These are phyloP conservation scores for Willaertia magna DNA, from an alignment of 208 protist species.

Conservation along the genomic window DNA sequence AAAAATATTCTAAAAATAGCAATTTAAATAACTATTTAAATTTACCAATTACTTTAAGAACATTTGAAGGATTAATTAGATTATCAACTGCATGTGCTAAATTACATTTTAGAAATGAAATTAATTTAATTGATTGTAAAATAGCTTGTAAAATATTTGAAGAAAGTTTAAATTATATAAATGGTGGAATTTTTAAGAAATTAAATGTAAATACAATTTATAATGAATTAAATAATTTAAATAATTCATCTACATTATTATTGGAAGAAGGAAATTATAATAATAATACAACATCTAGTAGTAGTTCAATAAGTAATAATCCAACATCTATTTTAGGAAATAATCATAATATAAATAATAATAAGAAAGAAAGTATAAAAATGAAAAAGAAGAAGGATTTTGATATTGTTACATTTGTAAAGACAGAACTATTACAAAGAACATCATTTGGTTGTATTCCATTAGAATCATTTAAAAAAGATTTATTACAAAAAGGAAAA, in stretches of 20 bases:
- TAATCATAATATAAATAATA: too few relatives aligned
- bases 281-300: neutral
- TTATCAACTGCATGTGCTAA: constrained; percentile 92
- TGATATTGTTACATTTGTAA: neutral
- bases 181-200: neutral
- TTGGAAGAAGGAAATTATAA: too few relatives aligned
- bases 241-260: neutral
- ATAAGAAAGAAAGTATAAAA: too few relatives aligned
- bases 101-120: constrained; percentile 89
- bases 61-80: constrained; percentile 96
- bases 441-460: neutral
- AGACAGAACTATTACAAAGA: neutral
- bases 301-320: too few relatives aligned
- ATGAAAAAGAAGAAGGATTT: too few relatives aligned
- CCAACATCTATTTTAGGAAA: too few relatives aligned
- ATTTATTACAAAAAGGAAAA: neutral
- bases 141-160: constrained; percentile 79
- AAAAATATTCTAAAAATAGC: constrained; percentile 56
- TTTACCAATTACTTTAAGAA: constrained; percentile 87
- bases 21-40: neutral
- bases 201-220: neutral
- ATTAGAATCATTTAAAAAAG: neutral
- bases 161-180: neutral
- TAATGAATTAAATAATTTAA: too few relatives aligned
- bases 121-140: constrained; percentile 90